A percentile compares a stretch with the other conserved stretches of the same genome.
phyloP scores from a whole-genome alignment of 2,329 filamentous ascomycete genomes.

The Aspergillus ochraceus region DNA sequence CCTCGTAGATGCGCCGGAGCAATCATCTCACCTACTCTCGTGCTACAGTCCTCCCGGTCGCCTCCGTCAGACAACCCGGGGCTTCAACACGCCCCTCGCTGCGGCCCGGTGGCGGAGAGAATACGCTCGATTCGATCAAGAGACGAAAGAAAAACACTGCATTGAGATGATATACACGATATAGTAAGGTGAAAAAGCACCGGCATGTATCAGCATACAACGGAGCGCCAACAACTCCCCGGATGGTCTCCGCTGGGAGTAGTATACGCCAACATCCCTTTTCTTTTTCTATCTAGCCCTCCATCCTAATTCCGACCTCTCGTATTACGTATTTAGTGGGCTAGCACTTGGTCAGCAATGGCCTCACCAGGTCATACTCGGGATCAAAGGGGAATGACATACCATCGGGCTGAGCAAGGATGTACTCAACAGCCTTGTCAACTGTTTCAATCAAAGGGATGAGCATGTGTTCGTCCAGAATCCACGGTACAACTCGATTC shows the following conservation, averaged over 20 bases:
- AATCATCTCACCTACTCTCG: not conserved
- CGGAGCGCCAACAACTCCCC: conserved; percentile 26
- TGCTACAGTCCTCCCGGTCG: no score
- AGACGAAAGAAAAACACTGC: conserved; percentile 24
- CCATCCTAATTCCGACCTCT: conserved; percentile 23
- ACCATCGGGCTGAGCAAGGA: conserved; percentile 88
- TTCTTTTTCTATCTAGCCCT: conserved; percentile 37
- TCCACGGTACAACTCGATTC: not conserved
- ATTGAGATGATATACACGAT: conserved; percentile 47
- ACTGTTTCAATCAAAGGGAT: conserved; percentile 54
- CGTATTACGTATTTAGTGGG: conserved; percentile 39
- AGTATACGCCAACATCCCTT: conserved; percentile 30
- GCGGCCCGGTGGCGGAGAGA: not conserved
- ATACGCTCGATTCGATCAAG: not conserved
- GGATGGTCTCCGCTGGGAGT: conserved; percentile 31
- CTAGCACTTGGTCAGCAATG: conserved; percentile 25
- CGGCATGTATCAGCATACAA: conserved; percentile 41
- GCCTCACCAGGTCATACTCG: not conserved
- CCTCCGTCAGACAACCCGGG: not conserved
- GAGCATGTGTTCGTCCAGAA: conserved; percentile 12
- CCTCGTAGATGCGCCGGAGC: not conserved
- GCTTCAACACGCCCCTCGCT: not conserved
- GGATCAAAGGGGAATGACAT: conserved; percentile 48
- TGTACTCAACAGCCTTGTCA: conserved; percentile 93
- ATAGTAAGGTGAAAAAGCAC: conserved; percentile 36